Conservation (phyloP, 2,329 filamentous ascomycete genomes). For the Fusarium pininemorale region DNA sequence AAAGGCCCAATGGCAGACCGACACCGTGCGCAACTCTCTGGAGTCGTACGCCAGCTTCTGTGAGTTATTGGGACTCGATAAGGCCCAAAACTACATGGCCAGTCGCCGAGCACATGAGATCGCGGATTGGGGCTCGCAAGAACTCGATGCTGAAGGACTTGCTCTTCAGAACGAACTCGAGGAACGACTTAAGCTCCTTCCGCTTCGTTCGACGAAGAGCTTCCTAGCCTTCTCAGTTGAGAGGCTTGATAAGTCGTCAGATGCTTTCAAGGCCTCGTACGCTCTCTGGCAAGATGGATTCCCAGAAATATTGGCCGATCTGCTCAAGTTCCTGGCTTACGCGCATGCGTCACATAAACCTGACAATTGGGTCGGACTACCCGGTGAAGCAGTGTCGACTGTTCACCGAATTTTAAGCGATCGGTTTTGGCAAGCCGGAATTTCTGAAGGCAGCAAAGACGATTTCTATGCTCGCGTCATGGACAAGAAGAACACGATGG, state of each 20-base stretch:
- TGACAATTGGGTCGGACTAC: constrained; percentile 81
- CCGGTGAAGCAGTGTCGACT: constrained; percentile 77
- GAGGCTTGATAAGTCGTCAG: constrained; percentile 78
- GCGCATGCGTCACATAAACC: constrained; percentile 93
- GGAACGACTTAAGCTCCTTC: constrained; percentile 77
- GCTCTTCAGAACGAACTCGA: constrained; percentile 82
- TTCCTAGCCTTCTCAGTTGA: constrained; percentile 94
- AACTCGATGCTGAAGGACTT: constrained; percentile 81
- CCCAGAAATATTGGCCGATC: constrained; percentile 81
- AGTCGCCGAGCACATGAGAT: constrained; percentile 77
- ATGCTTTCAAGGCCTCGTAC: constrained; percentile 78
- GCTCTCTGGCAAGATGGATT: constrained; percentile 87
- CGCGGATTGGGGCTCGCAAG: constrained; percentile 82
- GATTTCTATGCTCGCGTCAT: constrained; percentile 95
- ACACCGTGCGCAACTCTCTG: constrained; percentile 73
- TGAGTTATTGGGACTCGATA: constrained; percentile 78
- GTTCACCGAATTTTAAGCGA: constrained; percentile 89
- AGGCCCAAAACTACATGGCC: constrained; percentile 81
- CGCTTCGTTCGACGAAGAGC: constrained; percentile 87
- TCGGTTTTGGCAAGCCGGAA: constrained; percentile 97
- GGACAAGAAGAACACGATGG: constrained; percentile 86
- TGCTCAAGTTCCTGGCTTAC: constrained; percentile 86
- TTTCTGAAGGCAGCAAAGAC: constrained; percentile 93
- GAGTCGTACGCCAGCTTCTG: constrained; percentile 83
- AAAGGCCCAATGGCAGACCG: constrained; percentile 79